phyloP scores from a whole-genome alignment of 1,139 yeast species.

The Geotrichum candidum region DNA sequence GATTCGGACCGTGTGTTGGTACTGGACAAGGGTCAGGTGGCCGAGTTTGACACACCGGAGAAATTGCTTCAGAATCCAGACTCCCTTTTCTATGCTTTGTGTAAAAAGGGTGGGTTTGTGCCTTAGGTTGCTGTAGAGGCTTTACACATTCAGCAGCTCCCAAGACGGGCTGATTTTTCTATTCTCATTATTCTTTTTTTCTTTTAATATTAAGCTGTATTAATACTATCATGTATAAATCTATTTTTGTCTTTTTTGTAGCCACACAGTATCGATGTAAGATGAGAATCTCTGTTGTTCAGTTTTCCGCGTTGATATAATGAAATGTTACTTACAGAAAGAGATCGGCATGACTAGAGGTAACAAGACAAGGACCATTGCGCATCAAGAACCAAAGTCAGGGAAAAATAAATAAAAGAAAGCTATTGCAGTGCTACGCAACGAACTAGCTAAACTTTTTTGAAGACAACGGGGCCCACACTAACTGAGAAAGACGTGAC shows the following conservation, averaged over 20 bases:
- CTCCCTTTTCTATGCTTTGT: constrained; percentile 55
- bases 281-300: too few relatives aligned
- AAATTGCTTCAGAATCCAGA: constrained; percentile 42
- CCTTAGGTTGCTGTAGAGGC: background rate
- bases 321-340: background rate
- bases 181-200: background rate
- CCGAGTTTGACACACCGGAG: constrained; percentile 63
- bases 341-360: background rate
- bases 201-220: background rate
- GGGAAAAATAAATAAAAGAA: background rate
- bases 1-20: constrained; percentile 71
- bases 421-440: background rate
- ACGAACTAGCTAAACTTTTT: too few relatives aligned
- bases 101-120: constrained; percentile 52
- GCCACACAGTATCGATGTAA: too few relatives aligned
- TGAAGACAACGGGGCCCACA: too few relatives aligned
- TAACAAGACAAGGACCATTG: background rate
- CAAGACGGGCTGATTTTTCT: background rate
- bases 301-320: background rate
- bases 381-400: background rate
- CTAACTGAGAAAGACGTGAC: too few relatives aligned
- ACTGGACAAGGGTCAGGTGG: constrained; percentile 59
- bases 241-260: too few relatives aligned
- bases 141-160: background rate
- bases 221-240: background rate